Conservation (phyloP, 1,139 yeast species). For the Hansenula sp. region DNA sequence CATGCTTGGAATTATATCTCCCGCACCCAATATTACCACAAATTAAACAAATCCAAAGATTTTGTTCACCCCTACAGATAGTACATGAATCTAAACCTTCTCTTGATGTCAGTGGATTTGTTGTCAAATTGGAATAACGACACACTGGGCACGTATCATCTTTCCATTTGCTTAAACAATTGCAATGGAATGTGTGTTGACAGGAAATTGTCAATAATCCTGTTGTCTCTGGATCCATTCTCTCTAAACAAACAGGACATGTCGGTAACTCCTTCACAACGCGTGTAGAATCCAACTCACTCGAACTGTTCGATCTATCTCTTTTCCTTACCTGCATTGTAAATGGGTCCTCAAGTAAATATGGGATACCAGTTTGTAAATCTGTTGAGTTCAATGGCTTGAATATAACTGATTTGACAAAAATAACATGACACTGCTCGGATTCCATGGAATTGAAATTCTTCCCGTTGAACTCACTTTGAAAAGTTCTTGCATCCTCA, state of each 20-base stretch:
- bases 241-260: slow-evolving; percentile 89
- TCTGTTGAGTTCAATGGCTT: slow-evolving; percentile 22
- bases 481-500: slow-evolving; percentile 57
- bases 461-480: slow-evolving; percentile 65
- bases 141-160: slow-evolving; percentile 94
- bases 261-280: slow-evolving; percentile 70
- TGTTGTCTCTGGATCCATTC: slow-evolving; percentile 79
- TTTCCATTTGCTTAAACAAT: slow-evolving; percentile 83
- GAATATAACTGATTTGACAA: slow-evolving; percentile 57
- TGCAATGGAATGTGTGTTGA: slow-evolving; percentile 92
- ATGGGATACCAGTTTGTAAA: slow-evolving; percentile 45
- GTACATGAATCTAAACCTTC: slow-evolving; percentile 29
- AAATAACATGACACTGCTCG: slow-evolving; percentile 77
- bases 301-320: slow-evolving; percentile 18
- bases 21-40: slow-evolving; percentile 94
- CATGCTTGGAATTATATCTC: slow-evolving; percentile 84
- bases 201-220: slow-evolving; percentile 88
- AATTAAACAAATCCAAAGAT: slow-evolving; percentile 85
- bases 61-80: slow-evolving; percentile 58
- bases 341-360: slow-evolving; percentile 72
- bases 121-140: slow-evolving; percentile 55
- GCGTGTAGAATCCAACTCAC: slow-evolving; percentile 1
- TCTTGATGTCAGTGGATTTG: slow-evolving; percentile 16
- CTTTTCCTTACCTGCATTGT: slow-evolving; percentile 30
- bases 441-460: slow-evolving; percentile 86